phyloP scores from a whole-genome alignment of 1,139 yeast species.

The Lodderomyces orthopsilosis region DNA sequence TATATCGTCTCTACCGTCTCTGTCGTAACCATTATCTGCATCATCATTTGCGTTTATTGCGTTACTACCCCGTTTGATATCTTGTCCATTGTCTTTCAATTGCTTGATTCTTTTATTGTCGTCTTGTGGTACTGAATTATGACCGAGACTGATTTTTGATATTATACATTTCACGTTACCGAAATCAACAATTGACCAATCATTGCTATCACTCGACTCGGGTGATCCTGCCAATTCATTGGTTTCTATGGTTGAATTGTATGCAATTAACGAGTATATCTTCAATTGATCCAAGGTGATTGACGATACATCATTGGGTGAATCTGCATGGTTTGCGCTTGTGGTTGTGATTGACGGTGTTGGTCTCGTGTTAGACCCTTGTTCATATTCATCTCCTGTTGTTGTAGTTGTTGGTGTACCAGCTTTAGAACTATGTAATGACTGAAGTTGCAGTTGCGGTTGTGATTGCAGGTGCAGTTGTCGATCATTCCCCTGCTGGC shows the following conservation, averaged over 20 bases:
- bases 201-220: not conserved
- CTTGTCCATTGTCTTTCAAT: not conserved
- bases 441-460: not conserved
- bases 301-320: not conserved
- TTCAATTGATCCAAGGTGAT: conserved; percentile 6
- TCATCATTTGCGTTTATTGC: conserved; percentile 3
- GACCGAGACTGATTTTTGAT: not conserved
- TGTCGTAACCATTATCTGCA: conserved; percentile 7
- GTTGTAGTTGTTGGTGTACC: conserved; percentile 1
- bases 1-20: conserved; percentile 1
- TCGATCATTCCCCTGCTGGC: conserved; percentile 7
- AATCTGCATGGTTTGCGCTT: not conserved
- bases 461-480: not conserved
- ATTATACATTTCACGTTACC: conserved; percentile 7
- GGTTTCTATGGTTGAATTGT: conserved; percentile 1
- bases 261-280: conserved; percentile 4
- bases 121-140: not conserved
- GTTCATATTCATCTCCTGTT: not conserved
- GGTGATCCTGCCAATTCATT: not conserved
- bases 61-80: not conserved
- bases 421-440: not conserved
- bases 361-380: not conserved
- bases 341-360: not conserved
- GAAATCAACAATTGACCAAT: conserved; percentile 11
- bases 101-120: not conserved